Conservation (phyloP, 306 rosid species). For the Vigna nakashimae region DNA sequence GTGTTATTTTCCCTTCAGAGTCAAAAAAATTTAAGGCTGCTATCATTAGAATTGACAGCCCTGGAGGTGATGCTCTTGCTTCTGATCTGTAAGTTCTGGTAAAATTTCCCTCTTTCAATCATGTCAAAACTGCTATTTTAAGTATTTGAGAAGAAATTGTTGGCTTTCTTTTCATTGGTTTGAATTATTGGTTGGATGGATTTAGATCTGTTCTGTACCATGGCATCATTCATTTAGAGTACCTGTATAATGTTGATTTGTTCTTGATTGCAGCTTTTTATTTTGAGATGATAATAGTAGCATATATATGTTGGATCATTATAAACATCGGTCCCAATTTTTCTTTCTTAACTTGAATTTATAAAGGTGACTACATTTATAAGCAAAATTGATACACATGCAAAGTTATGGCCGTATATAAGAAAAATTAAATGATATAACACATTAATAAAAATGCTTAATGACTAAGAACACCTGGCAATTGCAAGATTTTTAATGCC, state of each 20-base stretch:
- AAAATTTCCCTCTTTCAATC: conserved; percentile 30
- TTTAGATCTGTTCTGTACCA: conserved; percentile 27
- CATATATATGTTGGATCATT: neutral
- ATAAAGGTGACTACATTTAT: neutral
- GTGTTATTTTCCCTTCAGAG: conserved; percentile 55
- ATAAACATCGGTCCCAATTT: neutral
- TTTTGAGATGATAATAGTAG: neutral
- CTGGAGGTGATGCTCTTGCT: conserved; percentile 99
- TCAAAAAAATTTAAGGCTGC: conserved; percentile 85
- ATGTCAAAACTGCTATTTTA: conserved; percentile 40
- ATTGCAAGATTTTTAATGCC: conserved; percentile 2
- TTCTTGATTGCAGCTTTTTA: conserved; percentile 2
- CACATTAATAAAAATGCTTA: neutral
- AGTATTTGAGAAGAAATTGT: conserved; percentile 22
- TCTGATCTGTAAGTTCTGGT: conserved; percentile 91
- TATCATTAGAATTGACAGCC: conserved; percentile 91
- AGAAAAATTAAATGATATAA: neutral
- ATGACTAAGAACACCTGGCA: neutral
- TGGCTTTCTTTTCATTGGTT: conserved; percentile 25
- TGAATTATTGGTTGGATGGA: conserved; percentile 30
- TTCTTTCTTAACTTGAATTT: neutral
- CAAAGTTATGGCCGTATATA: neutral
- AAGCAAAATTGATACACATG: neutral
- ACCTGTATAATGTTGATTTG: conserved; percentile 1
- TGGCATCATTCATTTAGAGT: conserved; percentile 4